phyloP scores from a whole-genome alignment of 305 asterid species.

The Solanum hybrid region DNA sequence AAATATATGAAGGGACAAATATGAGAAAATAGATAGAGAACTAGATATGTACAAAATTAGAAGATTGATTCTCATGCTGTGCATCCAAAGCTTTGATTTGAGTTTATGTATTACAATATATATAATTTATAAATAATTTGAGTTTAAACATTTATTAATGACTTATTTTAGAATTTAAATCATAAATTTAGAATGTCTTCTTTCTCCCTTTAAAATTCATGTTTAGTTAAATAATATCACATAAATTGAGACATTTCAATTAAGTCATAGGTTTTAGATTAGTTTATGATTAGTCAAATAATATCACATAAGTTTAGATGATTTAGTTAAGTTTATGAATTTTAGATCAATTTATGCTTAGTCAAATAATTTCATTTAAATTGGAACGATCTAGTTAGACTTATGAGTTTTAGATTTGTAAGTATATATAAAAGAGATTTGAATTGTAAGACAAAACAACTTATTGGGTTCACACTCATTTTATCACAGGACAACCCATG shows the following conservation, averaged over 20 bases:
- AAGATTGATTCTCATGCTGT: not conserved
- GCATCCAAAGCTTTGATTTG: not conserved
- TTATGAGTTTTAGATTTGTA: not conserved
- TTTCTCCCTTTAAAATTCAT: not conserved
- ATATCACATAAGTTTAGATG: not conserved
- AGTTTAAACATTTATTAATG: not conserved
- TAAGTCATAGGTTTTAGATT: not conserved
- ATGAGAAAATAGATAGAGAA: not conserved
- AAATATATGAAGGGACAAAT: not conserved
- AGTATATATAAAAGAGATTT: not conserved
- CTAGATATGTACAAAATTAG: not conserved
- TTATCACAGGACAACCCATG: not conserved
- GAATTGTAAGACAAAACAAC: not conserved
- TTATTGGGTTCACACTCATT: not conserved
- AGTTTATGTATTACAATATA: not conserved
- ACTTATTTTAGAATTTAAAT: not conserved
- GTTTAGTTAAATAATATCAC: not conserved
- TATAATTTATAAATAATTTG: not conserved
- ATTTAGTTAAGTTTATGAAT: not conserved
- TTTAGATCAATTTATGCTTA: no score
- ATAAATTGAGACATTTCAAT: not conserved
- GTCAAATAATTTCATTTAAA: no score
- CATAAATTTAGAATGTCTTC: not conserved
- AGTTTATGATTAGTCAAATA: not conserved
- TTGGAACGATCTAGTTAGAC: not conserved